A percentile compares a stretch with the other conserved stretches of the same genome.
These are phyloP conservation scores for Salix koriyanagi DNA, from an alignment of 345 rosid genomes.

Conservation along the genomic window DNA sequence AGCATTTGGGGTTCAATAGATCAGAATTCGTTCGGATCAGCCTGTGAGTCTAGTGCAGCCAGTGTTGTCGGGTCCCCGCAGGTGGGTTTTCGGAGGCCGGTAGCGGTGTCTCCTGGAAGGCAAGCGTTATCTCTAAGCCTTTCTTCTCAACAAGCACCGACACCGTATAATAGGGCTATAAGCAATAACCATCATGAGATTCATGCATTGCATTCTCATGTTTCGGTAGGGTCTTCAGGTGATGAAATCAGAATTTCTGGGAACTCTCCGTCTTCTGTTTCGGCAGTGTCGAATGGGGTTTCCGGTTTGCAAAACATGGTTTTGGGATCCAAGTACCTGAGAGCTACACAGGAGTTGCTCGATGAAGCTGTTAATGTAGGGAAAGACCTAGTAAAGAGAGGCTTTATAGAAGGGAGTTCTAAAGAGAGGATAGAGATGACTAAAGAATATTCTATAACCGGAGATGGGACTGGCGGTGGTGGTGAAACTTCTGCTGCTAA, in stretches of 20 bases:
- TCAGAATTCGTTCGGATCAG: slow-evolving; percentile 22
- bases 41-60: slow-evolving; percentile 8
- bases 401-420: slow-evolving; percentile 4
- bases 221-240: slow-evolving; percentile 7
- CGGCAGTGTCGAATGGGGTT: slow-evolving; percentile 38
- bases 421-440: slow-evolving; percentile 23
- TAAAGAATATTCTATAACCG: slow-evolving; percentile 13
- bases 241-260: slow-evolving; percentile 28
- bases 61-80: slow-evolving; percentile 5
- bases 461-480: slow-evolving; percentile 17
- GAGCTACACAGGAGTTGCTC: slow-evolving; percentile 67
- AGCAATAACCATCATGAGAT: slow-evolving; percentile 8
- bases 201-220: slow-evolving; percentile 12
- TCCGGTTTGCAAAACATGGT: slow-evolving; percentile 27
- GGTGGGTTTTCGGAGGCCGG: slow-evolving; percentile 18
- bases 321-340: slow-evolving; percentile 59
- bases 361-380: slow-evolving; percentile 60
- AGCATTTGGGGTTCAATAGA: slow-evolving; percentile 37
- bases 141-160: slow-evolving; percentile 26
- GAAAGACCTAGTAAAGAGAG: slow-evolving; percentile 22
- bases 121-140: slow-evolving; percentile 48
- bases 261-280: slow-evolving; percentile 39
- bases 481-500: background rate
- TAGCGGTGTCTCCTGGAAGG: slow-evolving; percentile 23
- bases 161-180: slow-evolving; percentile 11